Conservation (phyloP, 2,329 filamentous ascomycete genomes). For the Onygenales sp. region DNA sequence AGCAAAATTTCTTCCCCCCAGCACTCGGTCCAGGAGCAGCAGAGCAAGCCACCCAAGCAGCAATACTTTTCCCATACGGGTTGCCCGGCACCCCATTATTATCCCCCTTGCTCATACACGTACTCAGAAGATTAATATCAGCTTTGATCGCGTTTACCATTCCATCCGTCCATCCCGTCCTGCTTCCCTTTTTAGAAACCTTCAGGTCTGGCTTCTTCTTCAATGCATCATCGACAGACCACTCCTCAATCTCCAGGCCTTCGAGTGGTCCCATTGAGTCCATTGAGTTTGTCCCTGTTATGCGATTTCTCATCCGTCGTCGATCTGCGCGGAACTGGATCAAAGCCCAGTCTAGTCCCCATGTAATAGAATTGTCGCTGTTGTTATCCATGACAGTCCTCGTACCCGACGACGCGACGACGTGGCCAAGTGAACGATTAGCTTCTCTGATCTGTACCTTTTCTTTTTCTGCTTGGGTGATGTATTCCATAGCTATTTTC, state of each 20-base stretch:
- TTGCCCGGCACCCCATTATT: background rate
- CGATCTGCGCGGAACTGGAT: background rate
- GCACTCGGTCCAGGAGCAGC: background rate
- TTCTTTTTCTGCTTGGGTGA: background rate
- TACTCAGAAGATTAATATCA: background rate
- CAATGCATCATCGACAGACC: background rate
- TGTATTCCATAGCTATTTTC: background rate
- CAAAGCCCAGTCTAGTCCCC: background rate
- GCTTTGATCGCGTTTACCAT: conserved; percentile 1
- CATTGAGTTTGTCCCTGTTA: background rate
- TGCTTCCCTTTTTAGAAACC: background rate
- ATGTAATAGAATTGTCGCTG: background rate
- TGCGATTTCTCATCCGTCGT: background rate
- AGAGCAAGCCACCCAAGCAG: background rate
- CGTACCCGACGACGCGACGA: background rate
- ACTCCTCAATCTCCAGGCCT: background rate
- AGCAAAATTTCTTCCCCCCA: background rate
- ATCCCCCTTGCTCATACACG: too few species aligned
- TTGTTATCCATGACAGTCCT: background rate
- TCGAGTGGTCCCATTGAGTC: background rate
- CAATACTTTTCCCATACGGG: background rate
- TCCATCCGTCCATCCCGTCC: conserved; percentile 1
- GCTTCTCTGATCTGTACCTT: background rate
- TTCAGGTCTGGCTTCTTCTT: background rate
- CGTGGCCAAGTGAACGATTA: background rate